Percentiles rank a stretch among this genome's conserved stretches.
Conservation (phyloP, 106 monocot genomes). For the Xerophyta viscosa region DNA sequence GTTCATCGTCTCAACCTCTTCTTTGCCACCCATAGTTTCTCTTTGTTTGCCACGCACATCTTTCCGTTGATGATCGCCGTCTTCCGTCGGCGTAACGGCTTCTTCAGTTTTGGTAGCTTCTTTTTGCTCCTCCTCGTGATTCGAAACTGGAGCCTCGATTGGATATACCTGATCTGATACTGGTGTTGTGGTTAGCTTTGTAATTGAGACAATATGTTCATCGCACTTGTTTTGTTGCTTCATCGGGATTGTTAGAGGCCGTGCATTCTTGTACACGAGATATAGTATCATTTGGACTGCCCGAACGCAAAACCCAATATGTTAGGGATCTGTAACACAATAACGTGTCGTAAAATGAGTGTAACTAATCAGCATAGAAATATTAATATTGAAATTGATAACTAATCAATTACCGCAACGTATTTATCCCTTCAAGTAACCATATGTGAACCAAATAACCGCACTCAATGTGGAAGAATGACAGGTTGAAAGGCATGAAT, state of each 20-base stretch:
- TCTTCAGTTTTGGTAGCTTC: too few relatives aligned
- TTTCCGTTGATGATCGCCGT: too few relatives aligned
- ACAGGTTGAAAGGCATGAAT: slow-evolving; percentile 64
- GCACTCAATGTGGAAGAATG: slow-evolving; percentile 56
- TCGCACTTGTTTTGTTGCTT: background rate
- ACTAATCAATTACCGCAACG: slow-evolving; percentile 29
- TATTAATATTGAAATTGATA: background rate
- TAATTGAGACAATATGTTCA: slow-evolving; percentile 1
- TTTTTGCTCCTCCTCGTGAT: too few relatives aligned
- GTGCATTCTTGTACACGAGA: slow-evolving; percentile 8
- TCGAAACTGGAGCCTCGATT: background rate
- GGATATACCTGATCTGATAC: background rate
- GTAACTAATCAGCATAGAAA: background rate
- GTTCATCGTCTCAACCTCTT: too few relatives aligned
- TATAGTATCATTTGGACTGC: slow-evolving; percentile 24
- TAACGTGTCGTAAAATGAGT: background rate
- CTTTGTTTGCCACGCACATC: too few relatives aligned
- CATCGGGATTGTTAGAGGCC: too few relatives aligned
- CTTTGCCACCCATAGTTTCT: too few relatives aligned
- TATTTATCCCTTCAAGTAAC: slow-evolving; percentile 42
- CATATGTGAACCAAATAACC: slow-evolving; percentile 44
- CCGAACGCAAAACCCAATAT: slow-evolving; percentile 27
- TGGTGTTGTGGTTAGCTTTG: background rate
- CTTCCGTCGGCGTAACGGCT: too few relatives aligned
- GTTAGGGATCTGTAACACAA: slow-evolving; percentile 17